These are phyloP conservation scores for Aspergillus japonicus DNA, from an alignment of 2,329 filamentous ascomycete genomes.

Conservation along the genomic window DNA sequence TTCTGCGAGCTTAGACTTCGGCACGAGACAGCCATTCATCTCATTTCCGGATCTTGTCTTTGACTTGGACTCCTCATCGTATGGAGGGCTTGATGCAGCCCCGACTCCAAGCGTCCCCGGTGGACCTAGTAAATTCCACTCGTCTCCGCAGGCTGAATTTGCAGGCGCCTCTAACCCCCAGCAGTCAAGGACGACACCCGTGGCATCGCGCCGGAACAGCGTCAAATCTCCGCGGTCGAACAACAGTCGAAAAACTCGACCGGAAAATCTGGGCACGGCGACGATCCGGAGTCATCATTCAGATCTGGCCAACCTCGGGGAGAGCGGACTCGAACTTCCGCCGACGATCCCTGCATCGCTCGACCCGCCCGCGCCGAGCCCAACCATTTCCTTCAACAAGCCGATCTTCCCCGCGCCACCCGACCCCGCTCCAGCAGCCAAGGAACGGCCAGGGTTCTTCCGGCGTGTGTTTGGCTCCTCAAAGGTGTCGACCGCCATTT, in stretches of 20 bases:
- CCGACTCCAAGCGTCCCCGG: slow-evolving; percentile 81
- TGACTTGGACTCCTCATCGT: slow-evolving; percentile 26
- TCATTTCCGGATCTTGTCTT: slow-evolving; percentile 41
- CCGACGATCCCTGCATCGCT: slow-evolving; percentile 45
- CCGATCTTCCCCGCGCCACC: slow-evolving; percentile 40
- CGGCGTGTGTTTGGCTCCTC: slow-evolving; percentile 83
- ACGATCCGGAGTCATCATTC: slow-evolving; percentile 33
- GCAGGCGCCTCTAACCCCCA: slow-evolving; percentile 21
- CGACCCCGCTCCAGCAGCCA: slow-evolving; percentile 48
- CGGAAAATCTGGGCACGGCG: slow-evolving; percentile 41
- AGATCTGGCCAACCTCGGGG: slow-evolving; percentile 27
- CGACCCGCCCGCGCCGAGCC: slow-evolving; percentile 54
- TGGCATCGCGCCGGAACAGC: slow-evolving; percentile 43
- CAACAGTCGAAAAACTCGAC: slow-evolving; percentile 36
- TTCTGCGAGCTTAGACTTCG: slow-evolving; percentile 48
- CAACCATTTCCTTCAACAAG: slow-evolving; percentile 54
- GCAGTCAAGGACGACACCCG: slow-evolving; percentile 30
- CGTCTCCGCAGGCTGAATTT: slow-evolving; percentile 41
- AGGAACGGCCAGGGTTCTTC: slow-evolving; percentile 85
- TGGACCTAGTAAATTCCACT: slow-evolving; percentile 64
- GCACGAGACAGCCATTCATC: slow-evolving; percentile 36
- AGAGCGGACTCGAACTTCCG: slow-evolving; percentile 36
- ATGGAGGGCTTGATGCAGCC: slow-evolving; percentile 69
- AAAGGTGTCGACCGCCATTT: slow-evolving; percentile 48
- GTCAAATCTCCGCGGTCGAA: slow-evolving; percentile 43